phyloP scores from a whole-genome alignment of 768 basidiomycete species.

The Phanerochaete sordida region DNA sequence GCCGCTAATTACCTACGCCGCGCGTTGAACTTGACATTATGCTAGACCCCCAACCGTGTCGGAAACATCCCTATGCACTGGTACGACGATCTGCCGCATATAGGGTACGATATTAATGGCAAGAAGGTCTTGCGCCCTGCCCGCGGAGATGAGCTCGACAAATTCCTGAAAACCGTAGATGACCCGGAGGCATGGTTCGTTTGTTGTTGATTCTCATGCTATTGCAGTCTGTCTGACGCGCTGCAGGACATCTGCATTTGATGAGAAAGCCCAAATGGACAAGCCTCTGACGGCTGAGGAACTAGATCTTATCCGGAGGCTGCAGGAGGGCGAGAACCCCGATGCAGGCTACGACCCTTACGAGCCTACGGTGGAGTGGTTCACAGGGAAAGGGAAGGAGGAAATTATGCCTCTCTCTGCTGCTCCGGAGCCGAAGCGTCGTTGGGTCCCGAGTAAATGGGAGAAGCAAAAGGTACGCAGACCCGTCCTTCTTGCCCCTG shows the following conservation, averaged over 20 bases:
- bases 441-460: slow-evolving; percentile 99
- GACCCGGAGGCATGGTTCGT: slow-evolving; percentile 85
- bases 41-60: slow-evolving; percentile 88
- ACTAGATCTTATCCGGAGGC: slow-evolving; percentile 87
- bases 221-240: background rate
- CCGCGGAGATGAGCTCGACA: slow-evolving; percentile 94
- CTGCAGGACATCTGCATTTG: slow-evolving; percentile 85
- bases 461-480: slow-evolving; percentile 95
- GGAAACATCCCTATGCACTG: slow-evolving; percentile 96
- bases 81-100: slow-evolving; percentile 99
- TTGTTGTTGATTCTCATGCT: background rate
- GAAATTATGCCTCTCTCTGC: slow-evolving; percentile 91
- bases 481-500: background rate
- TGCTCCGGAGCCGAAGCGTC: slow-evolving; percentile 91
- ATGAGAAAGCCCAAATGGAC: slow-evolving; percentile 82
- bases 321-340: slow-evolving; percentile 90
- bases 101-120: slow-evolving; percentile 95
- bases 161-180: slow-evolving; percentile 91
- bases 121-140: slow-evolving; percentile 93
- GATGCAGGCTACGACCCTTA: slow-evolving; percentile 90
- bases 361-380: slow-evolving; percentile 93
- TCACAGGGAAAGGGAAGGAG: slow-evolving; percentile 93
- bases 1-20: background rate
- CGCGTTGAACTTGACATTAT: background rate
- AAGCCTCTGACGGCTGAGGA: slow-evolving; percentile 87